These are phyloP conservation scores for Aphanomyces euteiches DNA, from an alignment of 352 stramenopile species.

Conservation along the genomic window DNA sequence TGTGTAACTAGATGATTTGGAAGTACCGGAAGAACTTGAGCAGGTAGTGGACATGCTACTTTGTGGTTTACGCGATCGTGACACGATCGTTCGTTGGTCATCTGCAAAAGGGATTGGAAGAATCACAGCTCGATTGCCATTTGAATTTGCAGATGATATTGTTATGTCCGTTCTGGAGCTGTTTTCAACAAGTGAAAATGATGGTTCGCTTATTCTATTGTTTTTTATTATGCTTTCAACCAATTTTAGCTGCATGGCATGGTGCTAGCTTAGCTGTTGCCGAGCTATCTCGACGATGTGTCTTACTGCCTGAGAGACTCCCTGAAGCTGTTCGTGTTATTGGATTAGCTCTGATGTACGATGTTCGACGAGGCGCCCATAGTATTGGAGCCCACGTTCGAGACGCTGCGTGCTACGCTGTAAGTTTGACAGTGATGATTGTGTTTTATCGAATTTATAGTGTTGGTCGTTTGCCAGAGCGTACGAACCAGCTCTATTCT, in stretches of 20 bases:
- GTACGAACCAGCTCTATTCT: constrained; percentile 89
- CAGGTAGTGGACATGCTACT: constrained; percentile 93
- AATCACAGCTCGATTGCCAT: constrained; percentile 92
- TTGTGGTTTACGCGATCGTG: constrained; percentile 86
- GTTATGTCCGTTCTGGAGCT: constrained; percentile 93
- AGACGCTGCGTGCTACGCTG: constrained; percentile 96
- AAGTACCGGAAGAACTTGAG: constrained; percentile 95
- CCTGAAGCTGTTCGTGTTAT: constrained; percentile 91
- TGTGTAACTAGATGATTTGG: constrained; percentile 44
- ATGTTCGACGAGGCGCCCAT: constrained; percentile 91
- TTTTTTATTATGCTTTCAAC: background rate
- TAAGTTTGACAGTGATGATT: background rate
- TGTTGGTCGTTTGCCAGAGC: constrained; percentile 97
- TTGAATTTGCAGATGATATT: constrained; percentile 95
- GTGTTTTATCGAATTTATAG: constrained; percentile 30
- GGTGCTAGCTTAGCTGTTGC: constrained; percentile 95
- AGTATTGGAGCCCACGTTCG: constrained; percentile 96
- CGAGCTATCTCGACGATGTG: constrained; percentile 91
- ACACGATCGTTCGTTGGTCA: constrained; percentile 98
- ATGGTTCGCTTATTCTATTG: constrained; percentile 40
- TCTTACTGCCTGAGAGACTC: constrained; percentile 92
- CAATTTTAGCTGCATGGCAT: constrained; percentile 86
- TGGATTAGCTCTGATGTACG: constrained; percentile 89
- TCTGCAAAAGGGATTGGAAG: constrained; percentile 97
- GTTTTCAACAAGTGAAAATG: constrained; percentile 89